Evolutionary conservation across 2,329 filamentous ascomycete genomes (phyloP), one percentile per base, ranked within the genome.

Genomic region (Penicillium sp.): DNA sequence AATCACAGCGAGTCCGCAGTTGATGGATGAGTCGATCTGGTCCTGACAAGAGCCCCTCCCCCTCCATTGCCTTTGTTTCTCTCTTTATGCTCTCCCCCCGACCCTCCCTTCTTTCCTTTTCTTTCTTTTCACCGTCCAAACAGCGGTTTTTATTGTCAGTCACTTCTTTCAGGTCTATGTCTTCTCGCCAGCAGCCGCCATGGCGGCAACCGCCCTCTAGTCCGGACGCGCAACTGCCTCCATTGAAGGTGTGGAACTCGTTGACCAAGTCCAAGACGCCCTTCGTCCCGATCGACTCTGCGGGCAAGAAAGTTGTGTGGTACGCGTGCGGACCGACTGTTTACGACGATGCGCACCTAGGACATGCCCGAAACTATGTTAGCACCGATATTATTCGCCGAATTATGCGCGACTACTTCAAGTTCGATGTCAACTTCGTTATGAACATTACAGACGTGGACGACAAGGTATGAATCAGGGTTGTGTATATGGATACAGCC

Each of bases 391-490:
- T 96, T 60, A 86, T 96, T 63, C 84, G 91, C 58, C 86, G 91
- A 65, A 90, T 96, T 65, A 76, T 96, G 73, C 80, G 83, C 67
- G 86, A 93, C 72, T 93, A 94, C 75, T 95, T 96, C 71, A 84
- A 85, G 58, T 94, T 89, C 72, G 79, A 91, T 40, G 84, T 96
- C 62, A 85, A 86, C 57, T 96, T 95, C 75, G 89, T 96, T 61
- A 94, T 95, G 87, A 96, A 96, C 75, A 91, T 94, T 60, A 96
- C 91, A 29, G 91, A 93, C 65, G 82, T 93, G 38, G 88, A 91
- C 64, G 86, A 89, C 73, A 88, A 88, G 80, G 83, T 85, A 67
- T 41, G 62, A 6, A 38, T 55, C 29, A 6, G 13, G 34, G 10
- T 32, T 51, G 16, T 51, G 16, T 42, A 31, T 25, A 39, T 39